Evolutionary conservation across 2,329 filamentous ascomycete species (phyloP), one percentile per base, ranked within the genome.

Genomic region (Ciborinia camelliae): DNA sequence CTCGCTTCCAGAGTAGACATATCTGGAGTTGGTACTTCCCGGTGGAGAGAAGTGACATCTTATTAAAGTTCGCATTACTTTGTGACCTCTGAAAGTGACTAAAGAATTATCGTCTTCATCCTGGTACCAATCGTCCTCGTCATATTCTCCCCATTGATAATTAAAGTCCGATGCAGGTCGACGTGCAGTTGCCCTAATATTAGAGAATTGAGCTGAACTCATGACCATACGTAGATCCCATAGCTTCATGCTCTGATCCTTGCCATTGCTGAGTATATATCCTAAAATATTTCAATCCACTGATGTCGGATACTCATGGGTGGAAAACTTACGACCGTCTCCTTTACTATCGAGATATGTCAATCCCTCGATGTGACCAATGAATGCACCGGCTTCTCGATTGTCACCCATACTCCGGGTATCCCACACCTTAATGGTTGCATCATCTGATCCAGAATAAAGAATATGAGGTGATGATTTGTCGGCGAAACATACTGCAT

Each of bases 191-290:
- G 84, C 81, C 67, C 87, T 81, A 62, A 87, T 78, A 39, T 80
- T 77, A 53, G 82, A 80, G 66, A 86, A 90, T 61, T 82, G 80
- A 41, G 87, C 83, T 0, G 89, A 89, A 6, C 87, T 87, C 81
- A 95, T 90, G 83, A 92, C 94, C 82, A 91, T 96, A 60, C 94
- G 84, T 64, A 97, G 76, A 76, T 99, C 95, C 95, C 95, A 99
- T 0, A 99, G 83, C 78, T 98, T 98, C 86, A 96, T 96, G 50
- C 89, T 94, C 76, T 98, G 95, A 74, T 99, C 95, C 75, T 98
- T 99, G 67, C 87, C 91, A 72, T 99, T 99, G 70, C 89, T 93
- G 32, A 99, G 84, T 10, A 98, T 90, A 75, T 98, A 98, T 64
- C 74, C 73, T 75, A 51, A 1, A 37, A 9, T 1, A 23, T 39